Conservation (phyloP, 2,329 filamentous ascomycete species). For the Alternaria tenuissima region DNA sequence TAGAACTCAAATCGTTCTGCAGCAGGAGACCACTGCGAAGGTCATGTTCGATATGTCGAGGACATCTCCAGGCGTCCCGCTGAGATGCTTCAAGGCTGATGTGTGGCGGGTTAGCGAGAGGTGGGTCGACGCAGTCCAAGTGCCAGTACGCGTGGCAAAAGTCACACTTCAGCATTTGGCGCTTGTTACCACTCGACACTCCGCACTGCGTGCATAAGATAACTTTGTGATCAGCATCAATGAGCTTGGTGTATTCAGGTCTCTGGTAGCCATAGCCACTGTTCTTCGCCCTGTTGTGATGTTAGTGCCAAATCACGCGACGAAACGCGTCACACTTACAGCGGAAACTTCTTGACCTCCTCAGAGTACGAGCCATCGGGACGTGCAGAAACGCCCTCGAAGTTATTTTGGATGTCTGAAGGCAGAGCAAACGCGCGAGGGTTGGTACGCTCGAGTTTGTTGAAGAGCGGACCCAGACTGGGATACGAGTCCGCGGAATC, state of each 20-base stretch:
- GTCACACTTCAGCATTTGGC: constrained; percentile 86
- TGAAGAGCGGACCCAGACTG: constrained; percentile 69
- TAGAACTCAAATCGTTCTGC: constrained; percentile 45
- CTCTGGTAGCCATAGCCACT: constrained; percentile 52
- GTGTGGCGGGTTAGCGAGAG: constrained; percentile 78
- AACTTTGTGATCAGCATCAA: constrained; percentile 74
- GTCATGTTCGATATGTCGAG: constrained; percentile 82
- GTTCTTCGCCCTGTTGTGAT: constrained; percentile 45
- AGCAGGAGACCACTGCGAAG: constrained; percentile 55
- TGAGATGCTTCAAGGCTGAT: constrained; percentile 59
- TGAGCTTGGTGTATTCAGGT: constrained; percentile 66
- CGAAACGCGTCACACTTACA: constrained; percentile 62
- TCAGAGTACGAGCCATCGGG: constrained; percentile 84
- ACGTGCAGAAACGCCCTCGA: constrained; percentile 80
- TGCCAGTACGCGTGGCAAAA: constrained; percentile 86
- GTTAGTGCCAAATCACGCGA: constrained; percentile 41
- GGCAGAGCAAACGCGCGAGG: constrained; percentile 77
- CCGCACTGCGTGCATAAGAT: constrained; percentile 83
- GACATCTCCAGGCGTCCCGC: constrained; percentile 83
- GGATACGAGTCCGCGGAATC: constrained; percentile 32
- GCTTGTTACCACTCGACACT: constrained; percentile 67
- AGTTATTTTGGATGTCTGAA: constrained; percentile 73
- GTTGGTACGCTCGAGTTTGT: constrained; percentile 71
- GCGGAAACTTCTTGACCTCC: constrained; percentile 60
- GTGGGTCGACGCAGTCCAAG: constrained; percentile 88